Percentiles rank a stretch among this genome's conserved stretches.
Conservation (phyloP, 805 yeast species). For the Wickerhamomyces queroliae region DNA sequence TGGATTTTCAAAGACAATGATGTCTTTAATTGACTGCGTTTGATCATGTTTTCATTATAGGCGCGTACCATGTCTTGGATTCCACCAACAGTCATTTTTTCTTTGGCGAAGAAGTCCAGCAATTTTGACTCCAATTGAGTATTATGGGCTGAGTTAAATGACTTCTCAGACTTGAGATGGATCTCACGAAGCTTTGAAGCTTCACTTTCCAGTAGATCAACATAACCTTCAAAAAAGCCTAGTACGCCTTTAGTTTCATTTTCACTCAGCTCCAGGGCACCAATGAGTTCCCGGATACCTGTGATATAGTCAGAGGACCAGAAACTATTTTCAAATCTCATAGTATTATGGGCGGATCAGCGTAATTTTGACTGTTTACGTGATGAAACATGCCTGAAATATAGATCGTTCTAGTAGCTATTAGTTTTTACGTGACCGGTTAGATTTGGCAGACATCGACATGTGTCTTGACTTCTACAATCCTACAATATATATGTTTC, state of each 20-base stretch:
- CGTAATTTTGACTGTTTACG: not conserved
- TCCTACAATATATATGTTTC: no score
- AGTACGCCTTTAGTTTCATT: conserved; percentile 10
- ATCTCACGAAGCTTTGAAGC: conserved; percentile 8
- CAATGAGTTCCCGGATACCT: conserved; percentile 21
- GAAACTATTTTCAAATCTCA: conserved; percentile 13
- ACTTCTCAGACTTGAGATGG: no score
- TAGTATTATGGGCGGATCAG: conserved; percentile 5
- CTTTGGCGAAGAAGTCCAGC: not conserved
- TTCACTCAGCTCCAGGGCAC: conserved; percentile 15
- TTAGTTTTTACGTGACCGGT: no score
- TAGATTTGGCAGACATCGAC: no score
- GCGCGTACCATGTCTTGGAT: not conserved
- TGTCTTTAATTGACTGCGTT: conserved; percentile 1
- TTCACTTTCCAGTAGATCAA: conserved; percentile 11
- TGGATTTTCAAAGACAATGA: conserved; percentile 5
- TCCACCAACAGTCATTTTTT: not conserved
- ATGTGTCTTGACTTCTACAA: no score
- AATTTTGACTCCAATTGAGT: no score
- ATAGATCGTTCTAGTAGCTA: not conserved
- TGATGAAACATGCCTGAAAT: not conserved
- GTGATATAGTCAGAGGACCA: conserved; percentile 28
- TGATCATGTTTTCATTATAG: not conserved
- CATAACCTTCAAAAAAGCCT: conserved; percentile 15
- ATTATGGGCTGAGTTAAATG: no score